phyloP scores from a whole-genome alignment of 306 rosid species.

The Oxytropis ochrocephala region DNA sequence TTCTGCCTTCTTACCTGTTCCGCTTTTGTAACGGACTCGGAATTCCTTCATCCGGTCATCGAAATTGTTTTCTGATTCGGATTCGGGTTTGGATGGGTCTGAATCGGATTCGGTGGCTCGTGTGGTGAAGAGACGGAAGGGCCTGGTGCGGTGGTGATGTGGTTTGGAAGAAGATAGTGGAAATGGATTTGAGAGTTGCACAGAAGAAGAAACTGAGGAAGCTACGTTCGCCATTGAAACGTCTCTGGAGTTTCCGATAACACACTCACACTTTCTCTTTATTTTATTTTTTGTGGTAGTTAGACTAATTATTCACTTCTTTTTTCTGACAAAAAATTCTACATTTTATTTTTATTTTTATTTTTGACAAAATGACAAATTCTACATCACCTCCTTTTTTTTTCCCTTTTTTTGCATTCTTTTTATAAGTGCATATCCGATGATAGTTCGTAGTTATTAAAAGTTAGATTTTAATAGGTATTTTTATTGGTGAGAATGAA shows the following conservation, averaged over 20 bases:
- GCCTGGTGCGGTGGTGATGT: slow-evolving; percentile 26
- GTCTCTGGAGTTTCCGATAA: background rate
- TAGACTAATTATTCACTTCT: no score
- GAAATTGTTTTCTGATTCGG: slow-evolving; percentile 27
- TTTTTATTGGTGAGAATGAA: no score
- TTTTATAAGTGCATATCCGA: no score
- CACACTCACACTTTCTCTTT: background rate
- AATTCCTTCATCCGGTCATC: slow-evolving; percentile 45
- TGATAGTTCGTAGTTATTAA: no score
- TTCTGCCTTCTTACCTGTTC: slow-evolving; percentile 84
- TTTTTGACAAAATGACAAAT: no score
- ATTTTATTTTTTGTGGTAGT: no score
- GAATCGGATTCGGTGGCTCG: slow-evolving; percentile 50
- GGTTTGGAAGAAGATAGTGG: slow-evolving; percentile 36
- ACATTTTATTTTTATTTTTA: no score
- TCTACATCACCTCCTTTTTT: no score
- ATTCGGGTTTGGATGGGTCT: slow-evolving; percentile 2
- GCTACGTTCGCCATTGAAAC: slow-evolving; percentile 50
- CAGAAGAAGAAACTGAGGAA: slow-evolving; percentile 30
- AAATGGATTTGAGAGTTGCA: slow-evolving; percentile 41
- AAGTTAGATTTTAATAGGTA: no score
- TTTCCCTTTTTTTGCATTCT: no score
- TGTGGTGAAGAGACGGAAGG: slow-evolving; percentile 27
- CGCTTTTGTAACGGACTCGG: slow-evolving; percentile 66
- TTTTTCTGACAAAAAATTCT: no score